Base-by-base conservation (phyloP, 2,329 filamentous ascomycete species). In the Myotisia sp. region DNA sequence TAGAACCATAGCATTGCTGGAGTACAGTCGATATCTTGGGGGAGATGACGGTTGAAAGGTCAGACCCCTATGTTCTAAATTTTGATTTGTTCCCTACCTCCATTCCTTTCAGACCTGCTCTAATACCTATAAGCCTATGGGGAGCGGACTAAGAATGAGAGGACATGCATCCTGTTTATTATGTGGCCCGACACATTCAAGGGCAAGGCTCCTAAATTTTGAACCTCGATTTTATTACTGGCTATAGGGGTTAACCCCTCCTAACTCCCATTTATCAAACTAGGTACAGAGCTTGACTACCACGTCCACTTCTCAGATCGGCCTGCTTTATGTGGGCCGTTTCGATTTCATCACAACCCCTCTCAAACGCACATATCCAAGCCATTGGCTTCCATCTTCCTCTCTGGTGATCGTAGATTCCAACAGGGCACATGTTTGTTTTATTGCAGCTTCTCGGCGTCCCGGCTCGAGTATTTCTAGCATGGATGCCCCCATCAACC, bases 401-500 rank as follows among this genome's bases (percentile, higher is more conserved):
- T 68, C 68, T 40, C 64, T 64, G 35, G 53, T 62, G 36, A 74
- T 70, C 2, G 76, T 65, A 19, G 59, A 59, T 44, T 69, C 60
- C 39, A 79, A 49, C 3, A 72, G 56, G 30, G 68, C 64, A 6
- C 64, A 63, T 4, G 70, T 64, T 54, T 76, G 70, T 44, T 47
- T 56, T 2, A 76, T 62, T 4, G 59, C 65, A 27, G 52, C 60
- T 40, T 76, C 72, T 41, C 68, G 64, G 53, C 62, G 54, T 29
- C 47, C 52, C 19, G 56, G 60, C 2, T 55, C 49, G 6, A 79
- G 50, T 2, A 55, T 59, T 42, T 76, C 70, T 37, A 81, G 58
- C 31, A 76, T 67, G 42, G 60, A 54, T 40, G 65, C 69, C 2
- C 68, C 74, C 64, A 81, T 76, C 40, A 81, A 51, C 44, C 68